Evolutionary conservation across 1,139 yeast genomes (phyloP), one percentile per base, ranked within the genome.

Genomic region (Torulaspora globosa): DNA sequence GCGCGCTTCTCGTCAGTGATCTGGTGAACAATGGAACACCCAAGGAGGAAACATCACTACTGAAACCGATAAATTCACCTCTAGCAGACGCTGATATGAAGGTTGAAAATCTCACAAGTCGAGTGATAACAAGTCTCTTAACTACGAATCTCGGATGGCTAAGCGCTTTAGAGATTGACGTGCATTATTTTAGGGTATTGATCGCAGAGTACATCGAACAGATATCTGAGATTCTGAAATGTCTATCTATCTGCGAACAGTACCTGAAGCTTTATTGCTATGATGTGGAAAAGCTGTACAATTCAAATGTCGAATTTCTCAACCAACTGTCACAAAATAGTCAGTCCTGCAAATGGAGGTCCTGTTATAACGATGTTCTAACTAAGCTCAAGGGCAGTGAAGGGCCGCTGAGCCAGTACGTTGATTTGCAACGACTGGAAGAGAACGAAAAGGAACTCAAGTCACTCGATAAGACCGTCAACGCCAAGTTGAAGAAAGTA

Each of bases 181-280:
- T 70, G 0, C 53, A 57, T 15, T 60, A 69, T 16, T 61, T 71
- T 54, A 59, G 67, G 46, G 53, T 66, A 50, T 51, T 65, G 51
- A 41, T 63, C 41, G 42, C 44, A 0, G 62, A 58, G 5, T 47
- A 59, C 1, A 43, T 61, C 18, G 48, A 54, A 1, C 68, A 68
- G 36, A 59, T 70, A 11, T 55, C 58, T 14, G 57, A 63, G 2
- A 61, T 81, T 19, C 70, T 82, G 57, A 72, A 74, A 42, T 73
- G 84, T 14, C 65, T 82, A 31, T 76, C 72, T 49, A 76, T 79
- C 4, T 73, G 82, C 7, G 73, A 77, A 43, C 83, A 80, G 56
- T 82, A 82, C 60, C 73, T 79, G 36, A 73, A 78, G 26, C 69
- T 72, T 38, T 79, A 78, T 59, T 70, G 76, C 30, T 58, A 65